Evolutionary conservation across 176 grass and related monocot species (phyloP), one percentile per base, ranked within the genome.

Genomic region (Oryza nivara): DNA sequence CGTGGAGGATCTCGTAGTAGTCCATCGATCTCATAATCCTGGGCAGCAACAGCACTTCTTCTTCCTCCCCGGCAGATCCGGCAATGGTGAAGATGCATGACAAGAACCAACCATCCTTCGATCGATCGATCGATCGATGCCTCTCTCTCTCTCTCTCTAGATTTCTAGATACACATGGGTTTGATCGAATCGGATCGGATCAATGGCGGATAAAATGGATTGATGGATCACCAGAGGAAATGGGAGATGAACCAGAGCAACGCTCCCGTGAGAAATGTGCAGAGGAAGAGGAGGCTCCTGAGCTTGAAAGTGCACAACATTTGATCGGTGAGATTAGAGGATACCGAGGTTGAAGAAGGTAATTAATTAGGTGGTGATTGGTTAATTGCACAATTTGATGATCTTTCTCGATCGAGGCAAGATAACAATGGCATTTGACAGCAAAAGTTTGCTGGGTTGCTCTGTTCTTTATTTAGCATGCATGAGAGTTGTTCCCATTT

Each of bases 1-100:
- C 84, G 10, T 75, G 75, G 9, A 94, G 65, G 72, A 85, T 80
- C 67, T 82, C 63, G 56, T 92, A 92, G 84, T 88, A 92, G 70
- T 89, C 89, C 17, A 79, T 34, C 43, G 73, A 77, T 64, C 75
- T 86, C 86, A 83, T 23, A 63, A 11, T 86, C 25, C 49, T 77
- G 56, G 47, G 28, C 12, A 6, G 4, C 4, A 0, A 20, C 12
- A 6, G 4, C 4, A 4, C 35, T 36, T 36, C 36, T 38, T 3
- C 19, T 60, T 6, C 56, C n/a, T 2, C 7, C n/a, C 2, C 19
- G 10, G 7, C 40, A 8, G 17, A 58, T 58, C 73, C 74, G 20
- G 47, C 23, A 8, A 45, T 15, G 16, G 47, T 14, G 58, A 78
- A 58, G 67, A 86, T 82, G 73, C 83, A 90, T 78, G 73, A 68